Conservation (phyloP, 2,329 filamentous ascomycete species). For the Aspergillus clavatus region DNA sequence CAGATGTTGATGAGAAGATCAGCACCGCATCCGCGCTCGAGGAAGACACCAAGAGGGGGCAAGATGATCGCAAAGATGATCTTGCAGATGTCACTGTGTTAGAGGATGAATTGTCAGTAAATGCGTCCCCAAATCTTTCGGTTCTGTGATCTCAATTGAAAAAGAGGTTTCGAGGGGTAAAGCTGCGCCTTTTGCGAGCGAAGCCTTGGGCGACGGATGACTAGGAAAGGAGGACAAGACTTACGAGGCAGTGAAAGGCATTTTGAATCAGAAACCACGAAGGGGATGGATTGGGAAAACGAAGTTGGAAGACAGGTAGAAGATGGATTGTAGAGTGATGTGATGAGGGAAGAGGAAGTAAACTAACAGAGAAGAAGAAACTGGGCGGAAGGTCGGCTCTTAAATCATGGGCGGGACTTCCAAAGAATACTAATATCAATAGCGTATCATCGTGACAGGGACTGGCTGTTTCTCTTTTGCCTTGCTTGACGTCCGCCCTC, state of each 20-base stretch:
- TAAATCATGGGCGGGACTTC: conserved; percentile 7
- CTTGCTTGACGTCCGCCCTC: too few relatives aligned
- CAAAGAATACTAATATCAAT: too few relatives aligned
- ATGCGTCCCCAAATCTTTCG: background rate
- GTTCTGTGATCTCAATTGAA: background rate
- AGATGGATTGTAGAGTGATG: conserved; percentile 10
- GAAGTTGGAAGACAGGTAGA: conserved; percentile 23
- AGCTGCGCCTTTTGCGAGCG: background rate
- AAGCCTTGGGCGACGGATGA: background rate
- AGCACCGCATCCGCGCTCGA: conserved; percentile 82
- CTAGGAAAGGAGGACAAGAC: conserved; percentile 16
- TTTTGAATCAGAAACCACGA: conserved; percentile 25
- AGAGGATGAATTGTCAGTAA: conserved; percentile 5
- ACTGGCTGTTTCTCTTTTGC: too few relatives aligned
- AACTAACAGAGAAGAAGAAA: too few relatives aligned
- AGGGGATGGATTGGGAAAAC: background rate
- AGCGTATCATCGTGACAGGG: too few relatives aligned
- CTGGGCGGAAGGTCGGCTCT: background rate
- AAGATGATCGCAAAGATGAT: conserved; percentile 86
- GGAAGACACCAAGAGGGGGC: conserved; percentile 86
- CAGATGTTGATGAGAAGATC: conserved; percentile 91
- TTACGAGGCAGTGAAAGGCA: conserved; percentile 50
- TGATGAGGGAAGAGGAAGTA: background rate
- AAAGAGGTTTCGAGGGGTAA: too few relatives aligned
- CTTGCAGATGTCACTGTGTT: conserved; percentile 66